Evolutionary conservation across 1,139 yeast species (phyloP).

Genomic region (Taiozyma sp.): DNA sequence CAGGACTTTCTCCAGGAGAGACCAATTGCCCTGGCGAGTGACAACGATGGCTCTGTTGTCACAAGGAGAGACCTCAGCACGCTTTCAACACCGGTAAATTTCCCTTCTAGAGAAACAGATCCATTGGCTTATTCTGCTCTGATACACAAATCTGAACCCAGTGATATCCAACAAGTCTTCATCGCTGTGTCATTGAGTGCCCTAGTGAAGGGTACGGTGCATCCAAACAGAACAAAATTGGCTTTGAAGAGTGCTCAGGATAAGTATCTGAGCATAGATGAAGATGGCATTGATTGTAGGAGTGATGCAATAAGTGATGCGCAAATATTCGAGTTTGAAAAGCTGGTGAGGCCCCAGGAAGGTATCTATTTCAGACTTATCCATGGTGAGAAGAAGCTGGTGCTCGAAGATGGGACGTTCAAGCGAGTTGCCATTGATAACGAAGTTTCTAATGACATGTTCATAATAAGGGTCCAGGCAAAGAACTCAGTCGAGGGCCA

Average conservation of each 20-base stretch:
- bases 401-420: slow-evolving; percentile 23
- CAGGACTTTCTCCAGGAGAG: slow-evolving; percentile 2
- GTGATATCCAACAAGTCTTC: slow-evolving; percentile 34
- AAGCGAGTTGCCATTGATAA: slow-evolving; percentile 8
- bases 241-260: slow-evolving; percentile 32
- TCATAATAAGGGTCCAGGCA: slow-evolving; percentile 28
- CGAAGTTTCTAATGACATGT: slow-evolving; percentile 8
- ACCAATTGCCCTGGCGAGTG: slow-evolving; percentile 5
- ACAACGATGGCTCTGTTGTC: slow-evolving; percentile 6
- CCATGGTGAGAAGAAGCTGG: slow-evolving; percentile 12
- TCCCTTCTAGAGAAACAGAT: slow-evolving; percentile 22
- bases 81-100: slow-evolving; percentile 5
- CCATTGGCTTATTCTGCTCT: slow-evolving; percentile 6
- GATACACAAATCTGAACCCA: slow-evolving; percentile 32
- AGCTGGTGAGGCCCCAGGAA: neutral
- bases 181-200: slow-evolving; percentile 26
- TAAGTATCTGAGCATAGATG: slow-evolving; percentile 28
- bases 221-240: slow-evolving; percentile 12
- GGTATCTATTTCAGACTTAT: slow-evolving; percentile 8
- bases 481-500: slow-evolving; percentile 21
- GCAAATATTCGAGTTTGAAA: slow-evolving; percentile 29
- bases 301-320: slow-evolving; percentile 35
- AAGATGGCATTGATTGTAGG: slow-evolving; percentile 24
- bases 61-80: slow-evolving; percentile 2
- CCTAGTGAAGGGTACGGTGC: slow-evolving; percentile 1